phyloP scores from a whole-genome alignment of 1,284 basidiomycete genomes.

The Trametes sp. region DNA sequence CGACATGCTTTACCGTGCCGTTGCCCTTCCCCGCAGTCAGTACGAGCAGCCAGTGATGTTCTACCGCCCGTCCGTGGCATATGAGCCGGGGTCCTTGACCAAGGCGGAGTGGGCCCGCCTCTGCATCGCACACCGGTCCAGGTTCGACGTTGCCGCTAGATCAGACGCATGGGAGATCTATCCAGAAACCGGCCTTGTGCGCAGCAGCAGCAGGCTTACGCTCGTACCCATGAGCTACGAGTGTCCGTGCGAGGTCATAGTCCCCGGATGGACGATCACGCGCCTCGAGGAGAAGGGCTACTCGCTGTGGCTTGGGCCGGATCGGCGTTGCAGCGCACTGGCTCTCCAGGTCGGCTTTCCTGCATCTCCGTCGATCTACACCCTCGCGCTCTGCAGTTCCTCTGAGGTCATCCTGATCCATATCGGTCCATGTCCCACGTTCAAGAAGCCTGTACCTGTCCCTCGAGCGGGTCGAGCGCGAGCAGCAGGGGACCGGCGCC shows the following conservation, averaged over 20 bases:
- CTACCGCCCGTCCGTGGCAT: neutral
- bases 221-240: neutral
- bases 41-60: neutral
- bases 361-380: neutral
- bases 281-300: constrained; percentile 3
- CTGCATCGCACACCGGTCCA: neutral
- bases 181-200: neutral
- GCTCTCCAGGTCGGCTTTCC: constrained; percentile 3
- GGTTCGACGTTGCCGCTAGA: neutral
- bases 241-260: constrained; percentile 6
- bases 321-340: neutral
- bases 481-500: no score
- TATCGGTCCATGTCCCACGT: constrained; percentile 1
- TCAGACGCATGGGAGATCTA: neutral
- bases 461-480: neutral
- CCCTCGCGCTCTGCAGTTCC: constrained; percentile 4
- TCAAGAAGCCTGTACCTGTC: neutral
- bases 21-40: constrained; percentile 2
- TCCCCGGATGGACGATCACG: constrained; percentile 1
- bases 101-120: neutral
- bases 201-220: neutral
- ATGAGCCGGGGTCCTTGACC: neutral
- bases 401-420: constrained; percentile 3
- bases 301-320: neutral
- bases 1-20: constrained; percentile 3